A percentile compares a stretch with the other conserved stretches of the same genome.
These are phyloP conservation scores for Oxytropis ochrocephala DNA, from an alignment of 306 rosid species.

Conservation along the genomic window DNA sequence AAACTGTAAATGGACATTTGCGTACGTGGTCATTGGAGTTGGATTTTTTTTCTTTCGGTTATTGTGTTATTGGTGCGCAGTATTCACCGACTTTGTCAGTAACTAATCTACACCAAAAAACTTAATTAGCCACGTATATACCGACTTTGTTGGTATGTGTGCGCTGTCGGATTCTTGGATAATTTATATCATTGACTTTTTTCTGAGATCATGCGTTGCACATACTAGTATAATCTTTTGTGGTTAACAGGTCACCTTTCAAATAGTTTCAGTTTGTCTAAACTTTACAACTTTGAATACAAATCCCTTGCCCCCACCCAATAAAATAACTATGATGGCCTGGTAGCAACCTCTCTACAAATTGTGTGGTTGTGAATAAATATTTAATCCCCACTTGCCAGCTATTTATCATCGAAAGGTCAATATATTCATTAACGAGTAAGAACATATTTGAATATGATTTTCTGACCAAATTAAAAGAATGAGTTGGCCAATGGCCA, in stretches of 20 bases:
- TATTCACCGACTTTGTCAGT: too few species aligned
- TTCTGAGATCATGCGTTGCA: background rate
- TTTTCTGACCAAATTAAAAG: constrained; percentile 23
- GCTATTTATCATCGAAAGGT: background rate
- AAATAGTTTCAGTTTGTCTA: background rate
- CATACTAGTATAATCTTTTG: background rate
- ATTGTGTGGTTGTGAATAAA: constrained; percentile 6
- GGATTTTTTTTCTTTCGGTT: too few species aligned
- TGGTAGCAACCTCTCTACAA: background rate
- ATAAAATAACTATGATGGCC: background rate
- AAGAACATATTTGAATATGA: constrained; percentile 16
- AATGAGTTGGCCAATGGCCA: constrained; percentile 15
- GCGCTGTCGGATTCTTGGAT: too few species aligned
- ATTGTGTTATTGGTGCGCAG: too few species aligned
- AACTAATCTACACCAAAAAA: too few species aligned
- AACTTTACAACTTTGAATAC: constrained; percentile 20
- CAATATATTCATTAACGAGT: background rate
- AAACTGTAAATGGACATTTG: too few species aligned
- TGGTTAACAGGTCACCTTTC: background rate
- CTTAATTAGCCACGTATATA: too few species aligned
- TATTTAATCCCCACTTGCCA: background rate
- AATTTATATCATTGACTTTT: background rate
- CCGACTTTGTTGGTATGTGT: too few species aligned
- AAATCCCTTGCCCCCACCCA: background rate
- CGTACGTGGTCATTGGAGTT: too few species aligned